Base-by-base conservation (phyloP, 805 yeast species). In the Wickerhamiella azymoides region DNA sequence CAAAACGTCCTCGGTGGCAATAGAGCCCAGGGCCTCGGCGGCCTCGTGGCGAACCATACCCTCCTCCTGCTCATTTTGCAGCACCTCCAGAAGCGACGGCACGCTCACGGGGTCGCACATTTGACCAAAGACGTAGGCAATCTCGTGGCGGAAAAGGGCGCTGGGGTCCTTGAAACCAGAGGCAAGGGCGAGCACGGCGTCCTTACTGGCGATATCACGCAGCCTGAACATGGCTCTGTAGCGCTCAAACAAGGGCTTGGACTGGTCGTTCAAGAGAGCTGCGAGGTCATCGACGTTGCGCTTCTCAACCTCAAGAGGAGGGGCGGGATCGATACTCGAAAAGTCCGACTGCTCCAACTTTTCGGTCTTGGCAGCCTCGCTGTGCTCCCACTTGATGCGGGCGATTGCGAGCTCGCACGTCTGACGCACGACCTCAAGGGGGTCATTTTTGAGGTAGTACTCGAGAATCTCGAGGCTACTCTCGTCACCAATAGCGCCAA, bases 41-140 rank as follows among this genome's bases (percentile, higher is more conserved):
- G 97, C 98, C 68, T 92, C 99, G 62, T 92, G 99, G 68, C 99
- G 81, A 28, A 93, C 98, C 99, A 92, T 92, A 52, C 93, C 94
- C 45, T 94, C 97, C 68, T 92, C 96, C 13, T 65, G 59, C 49
- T 71, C 74, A 62, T 84, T 76, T 55, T 77, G 77, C 56, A 93
- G 73, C 2, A 92, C 85, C 65, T 84, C 79, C 48, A 85, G 73
- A 51, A 93, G 74, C 17, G 89, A 71, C 35, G 96, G 95, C 30
- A 92, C 94, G 33, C 93, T 79, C 32, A 79, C 84, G 24, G 97
- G 96, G 64, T 84, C 85, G 62, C 94, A 83, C 61, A 92, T 71
- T 70, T 92, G 99, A 45, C 99, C 99, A 62, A 93, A 89, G 5
- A 93, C 96, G 61, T 92, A 92, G 19, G 98, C 97, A 57, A 93